phyloP scores from a whole-genome alignment of 2,329 filamentous ascomycete species.

The Colletotrichum sp. region DNA sequence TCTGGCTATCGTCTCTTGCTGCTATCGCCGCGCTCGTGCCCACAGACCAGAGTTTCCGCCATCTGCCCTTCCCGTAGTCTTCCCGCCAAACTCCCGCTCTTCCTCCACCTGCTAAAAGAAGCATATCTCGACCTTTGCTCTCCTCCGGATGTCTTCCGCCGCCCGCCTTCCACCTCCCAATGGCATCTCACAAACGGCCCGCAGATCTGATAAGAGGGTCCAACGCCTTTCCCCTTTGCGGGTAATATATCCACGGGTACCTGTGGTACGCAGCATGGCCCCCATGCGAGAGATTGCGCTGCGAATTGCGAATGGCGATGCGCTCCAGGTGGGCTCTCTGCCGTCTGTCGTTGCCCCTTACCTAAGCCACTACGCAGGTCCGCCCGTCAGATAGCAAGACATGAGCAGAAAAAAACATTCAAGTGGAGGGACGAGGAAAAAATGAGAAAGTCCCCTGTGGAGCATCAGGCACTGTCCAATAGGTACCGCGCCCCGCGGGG shows the following conservation, averaged over 20 bases:
- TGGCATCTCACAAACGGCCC: not conserved
- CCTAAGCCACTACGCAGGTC: not conserved
- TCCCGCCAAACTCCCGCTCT: not conserved
- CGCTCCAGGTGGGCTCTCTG: not conserved
- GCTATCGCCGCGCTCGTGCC: not conserved
- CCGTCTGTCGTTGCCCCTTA: not conserved
- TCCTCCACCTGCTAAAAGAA: not conserved
- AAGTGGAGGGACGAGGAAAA: not conserved
- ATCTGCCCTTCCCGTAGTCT: not conserved
- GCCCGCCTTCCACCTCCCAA: not conserved
- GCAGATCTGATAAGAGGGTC: not conserved
- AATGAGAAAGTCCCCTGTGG: not conserved
- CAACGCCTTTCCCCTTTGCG: not conserved
- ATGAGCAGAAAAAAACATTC: not conserved
- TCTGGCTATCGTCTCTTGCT: not conserved
- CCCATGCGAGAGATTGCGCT: not conserved
- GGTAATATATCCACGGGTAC: not conserved
- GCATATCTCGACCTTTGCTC: not conserved
- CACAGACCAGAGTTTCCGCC: not conserved
- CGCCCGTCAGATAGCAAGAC: not conserved
- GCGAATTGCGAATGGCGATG: not conserved
- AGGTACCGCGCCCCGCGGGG: not conserved
- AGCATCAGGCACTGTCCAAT: not conserved
- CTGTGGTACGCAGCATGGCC: not conserved
- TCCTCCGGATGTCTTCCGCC: not conserved